These are phyloP conservation scores for Choricystis sp. DNA, from an alignment of 139 green algal species.

Conservation along the genomic window DNA sequence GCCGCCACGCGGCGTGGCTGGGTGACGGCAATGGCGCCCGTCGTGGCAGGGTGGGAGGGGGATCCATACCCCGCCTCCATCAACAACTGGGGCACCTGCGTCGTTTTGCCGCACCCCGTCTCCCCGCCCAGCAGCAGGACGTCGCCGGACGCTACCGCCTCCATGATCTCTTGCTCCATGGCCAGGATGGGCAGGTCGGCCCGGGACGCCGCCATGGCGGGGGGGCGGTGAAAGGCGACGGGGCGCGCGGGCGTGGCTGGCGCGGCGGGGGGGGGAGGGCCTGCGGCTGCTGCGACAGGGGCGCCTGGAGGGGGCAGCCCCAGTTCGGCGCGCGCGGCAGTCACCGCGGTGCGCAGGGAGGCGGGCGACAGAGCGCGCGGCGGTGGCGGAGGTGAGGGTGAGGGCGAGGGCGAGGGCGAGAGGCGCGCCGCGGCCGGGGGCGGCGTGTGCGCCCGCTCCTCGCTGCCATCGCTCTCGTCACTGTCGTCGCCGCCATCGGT, in stretches of 20 bases:
- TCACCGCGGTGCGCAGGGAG: background rate
- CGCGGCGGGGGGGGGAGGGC: background rate
- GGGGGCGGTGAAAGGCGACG: constrained; percentile 4
- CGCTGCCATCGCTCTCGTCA: background rate
- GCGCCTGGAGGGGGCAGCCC: background rate
- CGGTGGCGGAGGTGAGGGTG: background rate
- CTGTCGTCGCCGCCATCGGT: background rate
- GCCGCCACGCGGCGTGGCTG: constrained; percentile 85
- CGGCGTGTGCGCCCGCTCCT: constrained; percentile 2
- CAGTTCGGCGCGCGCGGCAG: constrained; percentile 4
- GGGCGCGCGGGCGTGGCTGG: background rate
- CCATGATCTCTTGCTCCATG: constrained; percentile 87
- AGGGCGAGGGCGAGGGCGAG: background rate
- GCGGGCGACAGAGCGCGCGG: background rate
- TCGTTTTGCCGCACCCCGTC: constrained; percentile 89
- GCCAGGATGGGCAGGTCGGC: constrained; percentile 64
- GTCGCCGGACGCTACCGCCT: constrained; percentile 46
- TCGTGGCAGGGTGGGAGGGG: constrained; percentile 39
- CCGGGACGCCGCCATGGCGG: background rate
- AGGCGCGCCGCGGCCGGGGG: background rate
- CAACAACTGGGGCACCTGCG: constrained; percentile 91
- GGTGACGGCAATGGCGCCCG: constrained; percentile 52
- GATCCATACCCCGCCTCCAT: constrained; percentile 81
- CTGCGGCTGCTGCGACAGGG: background rate
- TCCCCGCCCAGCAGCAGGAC: constrained; percentile 77